phyloP scores from a whole-genome alignment of 768 basidiomycete genomes.

The Lentinula detonsa region DNA sequence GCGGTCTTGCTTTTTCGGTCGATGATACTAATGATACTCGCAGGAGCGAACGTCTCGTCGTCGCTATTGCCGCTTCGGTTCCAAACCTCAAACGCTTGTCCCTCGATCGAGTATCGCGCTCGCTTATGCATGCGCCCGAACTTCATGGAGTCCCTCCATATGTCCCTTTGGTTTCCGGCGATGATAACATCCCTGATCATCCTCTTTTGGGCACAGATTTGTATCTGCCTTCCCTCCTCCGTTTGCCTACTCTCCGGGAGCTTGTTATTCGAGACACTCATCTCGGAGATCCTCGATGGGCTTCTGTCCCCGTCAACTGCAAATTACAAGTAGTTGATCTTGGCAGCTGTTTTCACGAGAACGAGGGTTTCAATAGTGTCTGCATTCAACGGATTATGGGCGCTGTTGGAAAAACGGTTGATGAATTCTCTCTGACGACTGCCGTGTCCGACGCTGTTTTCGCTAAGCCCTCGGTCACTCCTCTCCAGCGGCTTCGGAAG shows the following conservation, averaged over 20 bases:
- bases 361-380: conserved; percentile 43
- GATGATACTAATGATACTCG: conserved; percentile 3
- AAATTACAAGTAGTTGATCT: conserved; percentile 53
- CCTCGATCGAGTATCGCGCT: conserved; percentile 62
- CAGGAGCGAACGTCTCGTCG: conserved; percentile 66
- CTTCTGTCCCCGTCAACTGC: conserved; percentile 43
- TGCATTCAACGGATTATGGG: conserved; percentile 60
- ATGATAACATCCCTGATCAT: conserved; percentile 54
- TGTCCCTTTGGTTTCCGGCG: conserved; percentile 57
- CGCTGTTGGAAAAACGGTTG: conserved; percentile 47
- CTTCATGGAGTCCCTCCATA: conserved; percentile 46
- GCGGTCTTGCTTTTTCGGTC: conserved; percentile 9
- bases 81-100: conserved; percentile 50
- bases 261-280: conserved; percentile 68
- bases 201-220: conserved; percentile 49
- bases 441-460: conserved; percentile 37
- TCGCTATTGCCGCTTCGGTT: conserved; percentile 58
- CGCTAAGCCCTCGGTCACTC: conserved; percentile 36
- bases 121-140: conserved; percentile 57
- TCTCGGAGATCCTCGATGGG: conserved; percentile 58
- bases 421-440: conserved; percentile 49
- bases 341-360: conserved; percentile 48
- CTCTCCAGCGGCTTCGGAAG: conserved; percentile 44
- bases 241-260: conserved; percentile 52
- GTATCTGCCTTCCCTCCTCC: conserved; percentile 58